Percentiles rank a stretch among this genome's conserved stretches.
Evolutionary conservation across 495 filamentous ascomycete species (phyloP).

Genomic region (Parathielavia appendiculata): DNA sequence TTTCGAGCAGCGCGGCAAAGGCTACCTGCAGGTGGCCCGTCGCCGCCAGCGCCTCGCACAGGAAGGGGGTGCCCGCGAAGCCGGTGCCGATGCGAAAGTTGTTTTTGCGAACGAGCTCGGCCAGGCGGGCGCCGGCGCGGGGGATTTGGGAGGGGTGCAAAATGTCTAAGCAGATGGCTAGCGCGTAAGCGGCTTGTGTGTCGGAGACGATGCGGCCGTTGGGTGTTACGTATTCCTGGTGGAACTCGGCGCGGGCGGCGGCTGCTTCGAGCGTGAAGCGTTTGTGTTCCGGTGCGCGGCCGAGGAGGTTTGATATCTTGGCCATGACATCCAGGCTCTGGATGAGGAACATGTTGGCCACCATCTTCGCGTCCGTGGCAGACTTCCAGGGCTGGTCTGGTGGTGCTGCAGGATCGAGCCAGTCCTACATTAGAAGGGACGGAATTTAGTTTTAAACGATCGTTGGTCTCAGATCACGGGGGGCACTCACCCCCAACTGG

Average conservation of each 20-base stretch:
- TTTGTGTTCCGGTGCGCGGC: constrained; percentile 24
- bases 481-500: constrained; percentile 31
- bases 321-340: constrained; percentile 10
- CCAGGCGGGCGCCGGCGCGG: constrained; percentile 25
- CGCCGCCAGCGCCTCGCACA: constrained; percentile 40
- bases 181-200: constrained; percentile 40
- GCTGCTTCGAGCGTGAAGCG: constrained; percentile 2
- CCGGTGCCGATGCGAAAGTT: constrained; percentile 49
- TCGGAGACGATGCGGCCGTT: constrained; percentile 35
- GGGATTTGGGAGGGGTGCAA: constrained; percentile 14
- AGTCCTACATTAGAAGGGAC: constrained; percentile 30
- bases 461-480: too few relatives aligned
- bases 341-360: constrained; percentile 19
- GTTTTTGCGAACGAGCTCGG: constrained; percentile 30
- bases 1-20: not conserved
- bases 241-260: constrained; percentile 25
- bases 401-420: constrained; percentile 46
- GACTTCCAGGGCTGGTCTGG: constrained; percentile 35
- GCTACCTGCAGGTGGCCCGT: constrained; percentile 30
- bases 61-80: constrained; percentile 50
- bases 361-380: constrained; percentile 29
- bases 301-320: not conserved
- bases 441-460: too few relatives aligned
- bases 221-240: constrained; percentile 35
- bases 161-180: constrained; percentile 34